Percentiles rank a stretch among this genome's conserved stretches.
Evolutionary conservation across 2,329 filamentous ascomycete species (phyloP).

Genomic region (Aspergillus vadensis): DNA sequence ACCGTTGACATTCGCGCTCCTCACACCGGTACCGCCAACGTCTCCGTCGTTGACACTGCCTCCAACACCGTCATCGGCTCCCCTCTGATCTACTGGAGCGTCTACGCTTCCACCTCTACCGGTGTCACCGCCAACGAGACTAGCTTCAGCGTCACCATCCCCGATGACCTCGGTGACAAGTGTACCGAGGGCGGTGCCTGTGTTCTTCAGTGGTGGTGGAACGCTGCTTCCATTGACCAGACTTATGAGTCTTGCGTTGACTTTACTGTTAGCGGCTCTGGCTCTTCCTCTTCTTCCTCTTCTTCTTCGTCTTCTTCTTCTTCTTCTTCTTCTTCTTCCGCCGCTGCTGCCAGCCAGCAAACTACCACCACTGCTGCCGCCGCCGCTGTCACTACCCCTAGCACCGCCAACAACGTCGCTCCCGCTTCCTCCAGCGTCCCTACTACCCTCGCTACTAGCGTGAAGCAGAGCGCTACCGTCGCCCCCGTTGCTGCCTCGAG

Average conservation of each 20-base stretch:
- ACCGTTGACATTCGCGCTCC: constrained; percentile 50
- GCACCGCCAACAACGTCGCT: constrained; percentile 14
- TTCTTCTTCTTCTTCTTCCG: constrained; percentile 18
- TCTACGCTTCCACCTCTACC: constrained; percentile 35
- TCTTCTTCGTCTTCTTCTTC: constrained; percentile 19
- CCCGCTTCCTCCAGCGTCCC: constrained; percentile 11
- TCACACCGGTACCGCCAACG: constrained; percentile 53
- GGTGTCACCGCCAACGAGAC: constrained; percentile 30
- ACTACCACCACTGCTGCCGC: constrained; percentile 15
- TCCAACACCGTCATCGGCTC: constrained; percentile 43
- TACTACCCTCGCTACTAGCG: constrained; percentile 18
- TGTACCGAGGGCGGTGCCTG: constrained; percentile 33
- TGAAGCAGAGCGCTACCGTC: constrained; percentile 15
- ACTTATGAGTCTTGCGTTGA: constrained; percentile 41
- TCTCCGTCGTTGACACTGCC: constrained; percentile 51
- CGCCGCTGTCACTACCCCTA: constrained; percentile 15
- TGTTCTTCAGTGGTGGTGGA: constrained; percentile 42
- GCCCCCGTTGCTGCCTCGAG: constrained; percentile 8
- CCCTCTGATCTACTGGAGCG: constrained; percentile 36
- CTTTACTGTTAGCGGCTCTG: constrained; percentile 32
- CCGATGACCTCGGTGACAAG: constrained; percentile 29
- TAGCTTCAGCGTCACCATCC: constrained; percentile 36
- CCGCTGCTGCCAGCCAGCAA: constrained; percentile 9
- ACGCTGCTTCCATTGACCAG: constrained; percentile 36
- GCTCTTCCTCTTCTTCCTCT: constrained; percentile 19